Base-by-base conservation (phyloP, 257 asterid species). In the Scutellaria barbata region DNA sequence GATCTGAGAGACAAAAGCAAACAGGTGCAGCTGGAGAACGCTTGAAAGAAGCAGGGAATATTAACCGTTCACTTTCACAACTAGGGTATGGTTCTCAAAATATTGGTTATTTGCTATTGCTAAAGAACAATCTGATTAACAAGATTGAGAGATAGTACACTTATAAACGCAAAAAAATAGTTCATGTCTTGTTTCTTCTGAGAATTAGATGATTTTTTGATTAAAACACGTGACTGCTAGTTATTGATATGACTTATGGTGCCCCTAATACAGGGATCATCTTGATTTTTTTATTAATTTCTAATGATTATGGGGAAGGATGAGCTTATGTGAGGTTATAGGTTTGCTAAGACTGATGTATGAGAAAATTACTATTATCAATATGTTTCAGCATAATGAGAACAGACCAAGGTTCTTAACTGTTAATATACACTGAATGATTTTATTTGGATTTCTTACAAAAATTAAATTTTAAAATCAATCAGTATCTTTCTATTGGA, bases 1-100 rank as follows among this genome's bases (percentile, higher is more conserved):
- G 99, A 66, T 95, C 99, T 12, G 99, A 95, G 85, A 85, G 99
- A 66, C 99, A 92, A 77, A 95, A 95, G 81, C 97, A 89, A 69
- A 92, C 99, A 25, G 96, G 99, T 76, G 99, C 99, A 79, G 98
- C 92, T 78, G 99, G 99, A 83, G 98, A 89, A 42, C 95, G 99
- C 48, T 85, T 95, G 89, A 95, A 95, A 83, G 98, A 95, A 83
- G 99, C 98, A 53, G 97, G 99, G 81, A 95, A 92, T 74, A 95
- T 95, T 74, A 95, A 95, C 71, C 98, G 98, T 73, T 95, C 99
- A 1, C 97, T 92, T 70, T 95, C 98, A 10, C 98, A 95, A 83
- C 89, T 95, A 37, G 99, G 99, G 99, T 95, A 87, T 72, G 84
- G 64, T 75, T 63, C 63, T 58, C 5, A 22, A 30, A 30, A 7